Evolutionary conservation across 2,329 filamentous ascomycete genomes (phyloP).

Genomic region (Akanthomyces lecanii): DNA sequence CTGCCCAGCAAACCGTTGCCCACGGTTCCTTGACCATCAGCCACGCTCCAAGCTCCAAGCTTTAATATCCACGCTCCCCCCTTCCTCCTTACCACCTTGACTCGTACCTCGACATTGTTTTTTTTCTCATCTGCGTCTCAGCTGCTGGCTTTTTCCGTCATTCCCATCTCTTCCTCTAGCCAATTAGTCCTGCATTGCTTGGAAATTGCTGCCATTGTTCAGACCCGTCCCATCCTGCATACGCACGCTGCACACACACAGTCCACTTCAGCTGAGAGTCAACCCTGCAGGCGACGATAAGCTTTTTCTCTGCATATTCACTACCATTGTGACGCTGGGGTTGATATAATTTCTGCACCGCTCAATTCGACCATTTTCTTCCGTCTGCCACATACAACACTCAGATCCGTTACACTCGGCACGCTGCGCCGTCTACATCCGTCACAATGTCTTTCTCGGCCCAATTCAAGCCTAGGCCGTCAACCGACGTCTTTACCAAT

Average conservation of each 20-base stretch:
- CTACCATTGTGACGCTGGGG: background rate
- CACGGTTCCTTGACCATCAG: constrained; percentile 2
- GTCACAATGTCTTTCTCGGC: constrained; percentile 28
- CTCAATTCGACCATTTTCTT: background rate
- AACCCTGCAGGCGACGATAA: background rate
- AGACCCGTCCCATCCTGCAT: background rate
- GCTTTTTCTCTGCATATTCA: background rate
- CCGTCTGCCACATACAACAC: background rate
- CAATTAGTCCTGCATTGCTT: background rate
- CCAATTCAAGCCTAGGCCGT: constrained; percentile 34
- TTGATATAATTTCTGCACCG: background rate
- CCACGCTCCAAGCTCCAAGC: background rate
- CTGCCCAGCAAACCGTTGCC: background rate
- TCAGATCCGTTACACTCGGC: background rate
- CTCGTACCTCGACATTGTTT: constrained; percentile 5
- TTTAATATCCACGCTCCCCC: constrained; percentile 14
- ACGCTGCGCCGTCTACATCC: background rate
- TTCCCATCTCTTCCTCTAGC: background rate
- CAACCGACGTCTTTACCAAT: constrained; percentile 58
- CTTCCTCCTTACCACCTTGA: constrained; percentile 4
- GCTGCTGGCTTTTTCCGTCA: background rate
- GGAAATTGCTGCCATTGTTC: background rate
- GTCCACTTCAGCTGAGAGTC: background rate
- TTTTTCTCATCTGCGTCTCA: background rate
- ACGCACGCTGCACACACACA: background rate